Evolutionary conservation across 2,329 filamentous ascomycete species (phyloP).

Genomic region (Blastomyces gilchristii): DNA sequence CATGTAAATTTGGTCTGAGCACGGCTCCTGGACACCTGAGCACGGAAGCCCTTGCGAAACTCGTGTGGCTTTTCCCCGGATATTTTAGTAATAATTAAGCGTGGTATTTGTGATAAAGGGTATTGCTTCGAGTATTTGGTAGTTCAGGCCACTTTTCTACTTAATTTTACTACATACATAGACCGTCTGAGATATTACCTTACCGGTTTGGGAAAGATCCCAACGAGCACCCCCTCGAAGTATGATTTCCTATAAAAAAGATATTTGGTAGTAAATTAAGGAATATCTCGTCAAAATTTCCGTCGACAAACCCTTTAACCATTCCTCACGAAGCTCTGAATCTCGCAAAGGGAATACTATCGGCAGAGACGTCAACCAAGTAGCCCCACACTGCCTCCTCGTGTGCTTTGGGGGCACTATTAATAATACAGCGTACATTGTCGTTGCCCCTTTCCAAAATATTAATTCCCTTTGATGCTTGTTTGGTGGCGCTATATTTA

Average conservation of each 20-base stretch:
- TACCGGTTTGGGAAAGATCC: neutral
- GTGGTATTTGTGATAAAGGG: neutral
- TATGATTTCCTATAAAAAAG: neutral
- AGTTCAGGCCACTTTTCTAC: neutral
- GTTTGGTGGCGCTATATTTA: neutral
- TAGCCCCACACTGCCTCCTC: too few species aligned
- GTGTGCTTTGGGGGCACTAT: too few species aligned
- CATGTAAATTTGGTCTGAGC: slow-evolving; percentile 70
- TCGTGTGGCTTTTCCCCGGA: slow-evolving; percentile 79
- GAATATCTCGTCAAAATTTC: neutral
- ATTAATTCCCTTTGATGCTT: neutral
- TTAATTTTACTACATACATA: neutral
- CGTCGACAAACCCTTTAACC: neutral
- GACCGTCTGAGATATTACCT: neutral
- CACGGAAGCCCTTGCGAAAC: slow-evolving; percentile 63
- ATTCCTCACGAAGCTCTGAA: neutral
- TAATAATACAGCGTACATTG: too few species aligned
- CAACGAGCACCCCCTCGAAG: too few species aligned
- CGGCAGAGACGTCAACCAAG: too few species aligned
- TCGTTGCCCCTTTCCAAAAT: neutral
- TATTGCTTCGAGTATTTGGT: neutral
- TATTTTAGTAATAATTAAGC: slow-evolving; percentile 44
- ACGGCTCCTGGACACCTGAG: slow-evolving; percentile 67
- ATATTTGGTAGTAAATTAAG: neutral
- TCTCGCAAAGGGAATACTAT: too few species aligned